Percentiles rank a stretch among this genome's conserved stretches.
These are phyloP conservation scores for Schwanniomyces yamadae DNA, from an alignment of 805 yeast genomes.

Conservation along the genomic window DNA sequence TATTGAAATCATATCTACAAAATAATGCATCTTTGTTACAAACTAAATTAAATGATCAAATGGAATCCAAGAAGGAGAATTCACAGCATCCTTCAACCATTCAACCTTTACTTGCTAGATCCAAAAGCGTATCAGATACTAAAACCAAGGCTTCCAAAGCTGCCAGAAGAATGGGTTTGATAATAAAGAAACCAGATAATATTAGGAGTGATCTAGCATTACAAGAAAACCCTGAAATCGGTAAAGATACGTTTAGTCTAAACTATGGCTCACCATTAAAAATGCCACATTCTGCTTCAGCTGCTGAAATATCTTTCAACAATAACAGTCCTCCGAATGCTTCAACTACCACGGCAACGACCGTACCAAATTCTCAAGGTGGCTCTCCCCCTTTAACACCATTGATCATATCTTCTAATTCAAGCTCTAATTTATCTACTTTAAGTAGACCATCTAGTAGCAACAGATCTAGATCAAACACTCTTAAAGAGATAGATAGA, in stretches of 20 bases:
- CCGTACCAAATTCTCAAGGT: conserved; percentile 12
- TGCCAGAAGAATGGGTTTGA: conserved; percentile 74
- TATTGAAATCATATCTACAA: conserved; percentile 37
- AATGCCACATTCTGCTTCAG: conserved; percentile 24
- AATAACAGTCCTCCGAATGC: conserved; percentile 13
- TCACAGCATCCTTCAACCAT: conserved; percentile 8
- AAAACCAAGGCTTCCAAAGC: conserved; percentile 59
- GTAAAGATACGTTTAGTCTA: not conserved
- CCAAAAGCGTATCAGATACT: conserved; percentile 33
- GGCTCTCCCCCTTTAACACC: conserved; percentile 15
- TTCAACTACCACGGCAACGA: conserved; percentile 13
- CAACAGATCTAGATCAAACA: conserved; percentile 34
- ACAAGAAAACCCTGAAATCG: conserved; percentile 1
- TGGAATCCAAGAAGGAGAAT: conserved; percentile 6
- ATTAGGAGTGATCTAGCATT: not conserved
- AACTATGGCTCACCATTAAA: conserved; percentile 1
- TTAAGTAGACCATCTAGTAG: conserved; percentile 15
- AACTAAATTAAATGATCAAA: conserved; percentile 8
- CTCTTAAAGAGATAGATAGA: conserved; percentile 33
- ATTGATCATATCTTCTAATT: conserved; percentile 13
- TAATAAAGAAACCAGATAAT: conserved; percentile 46
- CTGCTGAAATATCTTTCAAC: conserved; percentile 14
- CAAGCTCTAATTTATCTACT: conserved; percentile 2
- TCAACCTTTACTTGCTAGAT: conserved; percentile 23
- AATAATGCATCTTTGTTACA: conserved; percentile 27